A percentile compares a stretch with the other conserved stretches of the same genome.
These are phyloP conservation scores for Apostasia shenzhenica DNA, from an alignment of 106 monocot genomes.

Conservation along the genomic window DNA sequence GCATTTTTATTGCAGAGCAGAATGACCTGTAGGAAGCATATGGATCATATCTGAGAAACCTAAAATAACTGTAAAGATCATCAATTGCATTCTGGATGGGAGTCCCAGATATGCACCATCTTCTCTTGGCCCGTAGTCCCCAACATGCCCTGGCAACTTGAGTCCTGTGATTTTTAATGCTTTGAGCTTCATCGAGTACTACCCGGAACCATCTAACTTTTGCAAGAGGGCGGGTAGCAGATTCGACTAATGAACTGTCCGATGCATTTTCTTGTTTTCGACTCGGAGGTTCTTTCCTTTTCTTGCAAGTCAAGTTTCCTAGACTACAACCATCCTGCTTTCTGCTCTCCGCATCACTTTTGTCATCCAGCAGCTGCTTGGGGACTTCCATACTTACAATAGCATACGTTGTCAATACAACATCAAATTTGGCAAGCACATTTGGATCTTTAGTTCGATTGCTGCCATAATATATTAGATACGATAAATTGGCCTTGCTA, in stretches of 20 bases:
- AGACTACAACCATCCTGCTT: conserved; percentile 18
- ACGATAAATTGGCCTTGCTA: conserved; percentile 56
- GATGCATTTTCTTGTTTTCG: conserved; percentile 9
- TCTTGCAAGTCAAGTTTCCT: conserved; percentile 24
- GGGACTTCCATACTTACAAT: conserved; percentile 96
- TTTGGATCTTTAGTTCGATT: conserved; percentile 77
- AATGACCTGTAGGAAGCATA: conserved; percentile 71
- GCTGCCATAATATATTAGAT: conserved; percentile 85
- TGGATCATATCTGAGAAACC: conserved; percentile 90
- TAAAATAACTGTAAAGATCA: conserved; percentile 95
- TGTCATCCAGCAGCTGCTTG: conserved; percentile 50
- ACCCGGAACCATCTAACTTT: conserved; percentile 91
- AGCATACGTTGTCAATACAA: conserved; percentile 89
- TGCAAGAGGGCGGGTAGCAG: conserved; percentile 65
- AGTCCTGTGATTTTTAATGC: conserved; percentile 88
- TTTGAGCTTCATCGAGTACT: conserved; percentile 94
- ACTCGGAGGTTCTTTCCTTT: conserved; percentile 42
- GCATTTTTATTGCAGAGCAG: conserved; percentile 57
- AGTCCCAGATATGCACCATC: conserved; percentile 95
- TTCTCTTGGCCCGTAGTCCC: conserved; percentile 91
- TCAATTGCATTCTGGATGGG: conserved; percentile 97
- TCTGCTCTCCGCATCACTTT: conserved; percentile 54
- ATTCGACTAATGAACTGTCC: conserved; percentile 28
- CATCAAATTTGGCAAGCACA: conserved; percentile 88
- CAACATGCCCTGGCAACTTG: conserved; percentile 95